Base-by-base conservation (phyloP, 2,329 filamentous ascomycete genomes). In the Apiospora rasikravindrae region DNA sequence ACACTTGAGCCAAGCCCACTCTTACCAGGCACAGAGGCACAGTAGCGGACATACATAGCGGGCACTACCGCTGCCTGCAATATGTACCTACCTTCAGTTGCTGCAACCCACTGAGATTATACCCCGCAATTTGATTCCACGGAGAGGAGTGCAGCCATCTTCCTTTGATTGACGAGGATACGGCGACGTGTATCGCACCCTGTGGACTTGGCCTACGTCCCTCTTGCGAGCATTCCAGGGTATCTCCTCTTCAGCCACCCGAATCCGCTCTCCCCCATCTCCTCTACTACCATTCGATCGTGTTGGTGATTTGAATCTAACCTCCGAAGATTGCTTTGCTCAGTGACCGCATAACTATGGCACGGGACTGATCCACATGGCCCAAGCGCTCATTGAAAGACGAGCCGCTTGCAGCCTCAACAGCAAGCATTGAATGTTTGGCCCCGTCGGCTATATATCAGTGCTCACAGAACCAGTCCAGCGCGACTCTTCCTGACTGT, bases 331-430 rank as follows among this genome's bases (percentile, higher is more conserved):
- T 64, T 64, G 33, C 47, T 24, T 24, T n/a, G n/a, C 19, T 64
- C 19, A 13, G 57, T 64, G 57, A 64, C 19, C 33, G 33, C 57
- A 64, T 40, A 64, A 40, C 22, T 37, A 64, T 64, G 57, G 57
- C 57, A 40, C 33, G 57, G 13, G 33, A 64, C 57, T 22, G 57
- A 40, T 64, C 66, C 66, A 47, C 40, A 45, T 68, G 66, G 66
- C 66, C 66, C 66, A 45, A 68, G 66, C 66, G 66, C 42, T 33
- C 66, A 40, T 13, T 24, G 49, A 26, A 26, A 29, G 57, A 33
- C 26, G 51, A 64, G 57, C 53, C 29, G 53, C 53, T 61, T 37
- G 53, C 53, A 61, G 29, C 33, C 22, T 64, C 29, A 64, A 33
- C 16, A 57, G 53, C 53, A 22, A 57, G 24, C 22, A 11, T 7